Evolutionary conservation across 257 asterid genomes (phyloP).

Genomic region (Solanum ahanhuiri): DNA sequence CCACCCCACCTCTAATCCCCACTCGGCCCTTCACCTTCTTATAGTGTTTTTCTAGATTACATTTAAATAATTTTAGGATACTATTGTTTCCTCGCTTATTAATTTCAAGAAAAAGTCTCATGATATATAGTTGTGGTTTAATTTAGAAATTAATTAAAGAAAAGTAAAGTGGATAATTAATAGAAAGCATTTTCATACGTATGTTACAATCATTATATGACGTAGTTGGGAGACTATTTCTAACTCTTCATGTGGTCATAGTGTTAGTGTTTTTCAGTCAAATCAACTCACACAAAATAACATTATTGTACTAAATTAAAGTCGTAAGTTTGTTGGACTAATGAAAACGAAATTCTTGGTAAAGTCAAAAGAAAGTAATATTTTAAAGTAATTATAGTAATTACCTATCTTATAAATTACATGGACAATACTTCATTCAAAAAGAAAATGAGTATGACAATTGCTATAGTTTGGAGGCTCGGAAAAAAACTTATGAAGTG

Average conservation of each 20-base stretch:
- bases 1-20: no score
- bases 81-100: no score
- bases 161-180: no score
- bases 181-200: background rate
- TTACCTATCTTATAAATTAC: background rate
- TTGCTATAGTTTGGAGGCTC: background rate
- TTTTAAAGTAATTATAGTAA: background rate
- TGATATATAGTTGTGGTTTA: no score
- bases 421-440: background rate
- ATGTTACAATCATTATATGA: no score
- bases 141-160: no score
- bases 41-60: no score
- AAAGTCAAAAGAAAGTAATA: background rate
- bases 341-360: background rate
- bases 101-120: no score
- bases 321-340: background rate
- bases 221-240: background rate
- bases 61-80: no score
- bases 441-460: background rate
- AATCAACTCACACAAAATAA: background rate
- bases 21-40: no score
- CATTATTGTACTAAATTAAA: background rate
- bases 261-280: background rate
- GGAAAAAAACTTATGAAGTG: background rate
- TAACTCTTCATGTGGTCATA: background rate